A percentile compares a stretch with the other conserved stretches of the same genome.
Evolutionary conservation across 495 filamentous ascomycete genomes (phyloP).

Genomic region (Parathielavia hyrcaniae): DNA sequence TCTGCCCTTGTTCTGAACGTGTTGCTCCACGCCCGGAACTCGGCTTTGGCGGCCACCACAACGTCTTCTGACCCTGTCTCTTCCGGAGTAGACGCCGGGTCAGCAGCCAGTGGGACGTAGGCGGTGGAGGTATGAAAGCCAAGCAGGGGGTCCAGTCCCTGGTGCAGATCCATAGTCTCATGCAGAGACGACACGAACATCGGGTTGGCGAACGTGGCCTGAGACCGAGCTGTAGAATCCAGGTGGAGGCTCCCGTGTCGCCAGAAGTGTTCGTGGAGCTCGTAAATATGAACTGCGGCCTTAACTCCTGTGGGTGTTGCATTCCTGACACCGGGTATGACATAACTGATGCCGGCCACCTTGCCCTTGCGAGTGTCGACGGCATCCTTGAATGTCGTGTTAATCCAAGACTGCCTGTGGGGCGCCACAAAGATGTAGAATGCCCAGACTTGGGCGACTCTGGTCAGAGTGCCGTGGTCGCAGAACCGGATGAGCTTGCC

Average conservation of each 20-base stretch:
- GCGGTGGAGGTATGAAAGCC: constrained; percentile 32
- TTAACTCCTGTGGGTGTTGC: neutral
- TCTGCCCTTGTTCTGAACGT: constrained; percentile 14
- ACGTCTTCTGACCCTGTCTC: neutral
- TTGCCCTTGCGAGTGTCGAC: neutral
- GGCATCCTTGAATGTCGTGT: neutral
- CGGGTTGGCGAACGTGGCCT: constrained; percentile 18
- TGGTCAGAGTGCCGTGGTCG: constrained; percentile 21
- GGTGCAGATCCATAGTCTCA: constrained; percentile 17
- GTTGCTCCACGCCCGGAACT: constrained; percentile 25
- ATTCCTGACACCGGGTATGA: constrained; percentile 4
- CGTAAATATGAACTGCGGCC: neutral
- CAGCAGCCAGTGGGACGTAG: constrained; percentile 5
- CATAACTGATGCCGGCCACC: neutral
- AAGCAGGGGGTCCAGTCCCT: constrained; percentile 24
- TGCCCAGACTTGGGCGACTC: constrained; percentile 24
- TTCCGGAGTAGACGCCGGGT: neutral
- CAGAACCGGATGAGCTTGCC: constrained; percentile 27
- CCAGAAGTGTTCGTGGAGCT: constrained; percentile 6
- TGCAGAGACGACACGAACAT: constrained; percentile 17
- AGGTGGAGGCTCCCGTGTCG: neutral
- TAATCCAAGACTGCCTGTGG: neutral
- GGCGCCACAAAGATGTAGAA: constrained; percentile 16
- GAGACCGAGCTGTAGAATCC: neutral
- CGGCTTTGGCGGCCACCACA: constrained; percentile 11